A percentile compares a stretch with the other conserved stretches of the same genome.
Evolutionary conservation across 2,329 filamentous ascomycete genomes (phyloP).

Genomic region (Rutstroemia sp.): DNA sequence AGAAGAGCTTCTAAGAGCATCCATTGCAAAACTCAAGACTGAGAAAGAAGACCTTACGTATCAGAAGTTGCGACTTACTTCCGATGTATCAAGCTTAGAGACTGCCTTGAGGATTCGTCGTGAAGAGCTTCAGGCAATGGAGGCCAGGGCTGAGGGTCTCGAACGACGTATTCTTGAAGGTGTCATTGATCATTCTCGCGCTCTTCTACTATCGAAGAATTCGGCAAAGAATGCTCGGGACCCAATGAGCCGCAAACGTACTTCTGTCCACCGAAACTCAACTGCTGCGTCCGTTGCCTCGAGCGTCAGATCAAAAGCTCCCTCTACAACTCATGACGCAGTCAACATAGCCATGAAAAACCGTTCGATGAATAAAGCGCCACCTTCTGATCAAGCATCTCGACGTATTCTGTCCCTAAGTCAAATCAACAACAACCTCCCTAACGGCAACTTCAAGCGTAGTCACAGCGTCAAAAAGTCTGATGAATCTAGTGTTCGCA

Average conservation of each 20-base stretch:
- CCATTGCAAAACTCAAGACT: slow-evolving; percentile 38
- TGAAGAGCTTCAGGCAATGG: slow-evolving; percentile 88
- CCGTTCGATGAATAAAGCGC: slow-evolving; percentile 21
- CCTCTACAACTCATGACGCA: slow-evolving; percentile 33
- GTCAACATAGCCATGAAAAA: slow-evolving; percentile 47
- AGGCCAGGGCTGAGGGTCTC: slow-evolving; percentile 76
- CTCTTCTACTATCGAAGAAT: slow-evolving; percentile 71
- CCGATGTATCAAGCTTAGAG: slow-evolving; percentile 84
- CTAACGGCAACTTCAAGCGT: slow-evolving; percentile 57
- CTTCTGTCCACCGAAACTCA: slow-evolving; percentile 38
- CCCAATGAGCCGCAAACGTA: slow-evolving; percentile 45
- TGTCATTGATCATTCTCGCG: slow-evolving; percentile 90
- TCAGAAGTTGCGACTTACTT: slow-evolving; percentile 72
- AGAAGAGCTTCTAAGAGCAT: slow-evolving; percentile 53
- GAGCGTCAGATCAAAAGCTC: slow-evolving; percentile 25
- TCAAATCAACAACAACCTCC: slow-evolving; percentile 73
- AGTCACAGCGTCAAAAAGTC: slow-evolving; percentile 71
- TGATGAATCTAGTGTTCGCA: slow-evolving; percentile 44
- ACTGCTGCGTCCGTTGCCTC: slow-evolving; percentile 31
- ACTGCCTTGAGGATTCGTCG: slow-evolving; percentile 82
- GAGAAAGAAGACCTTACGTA: slow-evolving; percentile 70
- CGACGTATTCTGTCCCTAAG: slow-evolving; percentile 85
- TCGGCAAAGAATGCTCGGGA: slow-evolving; percentile 31
- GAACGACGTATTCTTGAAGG: slow-evolving; percentile 92
- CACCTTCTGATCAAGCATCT: slow-evolving; percentile 41